These are phyloP conservation scores for Globisporangium irregulare DNA, from an alignment of 352 stramenopile species.

Conservation along the genomic window DNA sequence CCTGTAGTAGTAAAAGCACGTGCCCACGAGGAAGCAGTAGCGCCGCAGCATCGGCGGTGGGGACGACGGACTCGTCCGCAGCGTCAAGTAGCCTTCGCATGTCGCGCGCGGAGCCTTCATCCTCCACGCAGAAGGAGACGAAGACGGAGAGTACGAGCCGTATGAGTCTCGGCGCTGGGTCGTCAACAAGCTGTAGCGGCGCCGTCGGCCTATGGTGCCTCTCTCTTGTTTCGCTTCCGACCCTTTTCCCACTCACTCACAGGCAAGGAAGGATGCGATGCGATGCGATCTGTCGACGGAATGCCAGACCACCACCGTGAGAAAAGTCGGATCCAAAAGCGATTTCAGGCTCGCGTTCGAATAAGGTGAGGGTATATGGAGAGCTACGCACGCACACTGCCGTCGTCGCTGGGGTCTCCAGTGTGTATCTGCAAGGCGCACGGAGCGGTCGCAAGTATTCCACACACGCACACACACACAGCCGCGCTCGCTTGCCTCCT, in stretches of 20 bases:
- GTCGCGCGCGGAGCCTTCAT: slow-evolving; percentile 84
- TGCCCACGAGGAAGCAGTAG: slow-evolving; percentile 88
- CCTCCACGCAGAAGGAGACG: slow-evolving; percentile 13
- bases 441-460: neutral
- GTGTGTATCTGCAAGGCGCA: neutral
- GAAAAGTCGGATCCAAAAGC: neutral
- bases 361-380: neutral
- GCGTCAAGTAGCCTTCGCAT: slow-evolving; percentile 84
- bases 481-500: neutral
- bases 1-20: slow-evolving; percentile 86
- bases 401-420: neutral
- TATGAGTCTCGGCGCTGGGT: slow-evolving; percentile 14
- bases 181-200: slow-evolving; percentile 18
- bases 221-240: neutral
- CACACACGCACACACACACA: neutral
- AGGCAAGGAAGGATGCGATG: neutral
- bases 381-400: neutral
- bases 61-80: slow-evolving; percentile 83
- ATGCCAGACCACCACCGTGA: neutral
- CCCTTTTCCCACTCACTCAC: neutral
- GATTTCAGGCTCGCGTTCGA: neutral
- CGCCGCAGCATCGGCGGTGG: slow-evolving; percentile 82
- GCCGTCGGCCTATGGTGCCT: slow-evolving; percentile 15
- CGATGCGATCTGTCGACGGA: slow-evolving; percentile 5
- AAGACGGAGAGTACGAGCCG: neutral